Conservation (phyloP, 2,329 filamentous ascomycete genomes). For the Beauveria sp. region DNA sequence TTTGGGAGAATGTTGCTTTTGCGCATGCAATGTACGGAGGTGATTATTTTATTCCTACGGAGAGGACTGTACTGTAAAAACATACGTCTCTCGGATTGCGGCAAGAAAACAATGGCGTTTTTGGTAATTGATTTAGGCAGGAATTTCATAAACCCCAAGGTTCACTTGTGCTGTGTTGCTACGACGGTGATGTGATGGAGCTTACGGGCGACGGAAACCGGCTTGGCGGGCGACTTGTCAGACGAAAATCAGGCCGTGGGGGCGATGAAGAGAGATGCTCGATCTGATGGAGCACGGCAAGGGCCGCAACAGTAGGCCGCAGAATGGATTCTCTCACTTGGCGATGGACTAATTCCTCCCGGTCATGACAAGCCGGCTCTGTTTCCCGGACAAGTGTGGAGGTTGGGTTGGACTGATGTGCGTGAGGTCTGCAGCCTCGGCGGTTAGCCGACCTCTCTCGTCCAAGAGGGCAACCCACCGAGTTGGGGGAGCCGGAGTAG, state of each 20-base stretch:
- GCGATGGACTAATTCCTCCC: not conserved
- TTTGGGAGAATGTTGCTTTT: not conserved
- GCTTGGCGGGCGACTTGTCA: no score
- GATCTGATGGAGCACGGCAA: not conserved
- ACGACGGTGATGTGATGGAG: not conserved
- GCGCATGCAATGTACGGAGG: not conserved
- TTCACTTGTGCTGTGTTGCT: not conserved
- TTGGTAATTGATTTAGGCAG: constrained; percentile 11
- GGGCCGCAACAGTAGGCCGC: not conserved
- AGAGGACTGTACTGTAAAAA: constrained; percentile 7
- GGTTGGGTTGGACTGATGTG: not conserved
- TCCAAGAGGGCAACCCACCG: no score
- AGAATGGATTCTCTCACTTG: not conserved
- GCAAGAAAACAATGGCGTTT: constrained; percentile 8
- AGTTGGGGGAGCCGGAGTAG: no score
- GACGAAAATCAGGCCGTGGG: not conserved
- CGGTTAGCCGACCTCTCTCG: not conserved
- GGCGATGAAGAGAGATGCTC: not conserved
- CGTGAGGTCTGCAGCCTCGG: not conserved
- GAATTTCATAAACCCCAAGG: not conserved
- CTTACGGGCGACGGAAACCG: not conserved
- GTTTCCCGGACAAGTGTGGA: not conserved
- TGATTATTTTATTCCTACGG: constrained; percentile 1
- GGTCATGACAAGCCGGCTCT: not conserved
- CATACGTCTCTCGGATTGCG: constrained; percentile 9